Evolutionary conservation across 1,139 yeast species (phyloP).

Genomic region (Dujonia santamariae): DNA sequence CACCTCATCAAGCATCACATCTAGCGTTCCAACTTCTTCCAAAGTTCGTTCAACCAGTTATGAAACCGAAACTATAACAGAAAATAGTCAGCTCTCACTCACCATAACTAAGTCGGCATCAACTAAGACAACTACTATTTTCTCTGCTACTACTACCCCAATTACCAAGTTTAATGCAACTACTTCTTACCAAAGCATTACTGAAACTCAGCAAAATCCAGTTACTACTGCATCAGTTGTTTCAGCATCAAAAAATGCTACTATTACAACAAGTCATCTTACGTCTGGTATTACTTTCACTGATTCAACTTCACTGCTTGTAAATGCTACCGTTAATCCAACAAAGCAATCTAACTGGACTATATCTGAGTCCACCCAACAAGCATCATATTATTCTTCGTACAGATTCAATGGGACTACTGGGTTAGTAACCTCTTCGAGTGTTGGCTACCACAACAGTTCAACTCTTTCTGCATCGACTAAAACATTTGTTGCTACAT

Average conservation of each 20-base stretch:
- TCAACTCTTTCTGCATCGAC: neutral
- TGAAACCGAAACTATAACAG: conserved; percentile 16
- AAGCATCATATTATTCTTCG: no score
- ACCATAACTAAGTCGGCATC: conserved; percentile 17
- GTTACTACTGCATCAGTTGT: conserved; percentile 22
- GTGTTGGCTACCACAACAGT: neutral
- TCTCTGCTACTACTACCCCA: conserved; percentile 22
- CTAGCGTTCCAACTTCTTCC: conserved; percentile 1
- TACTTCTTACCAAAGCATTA: conserved; percentile 17
- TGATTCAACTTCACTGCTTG: neutral
- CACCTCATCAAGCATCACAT: conserved; percentile 4
- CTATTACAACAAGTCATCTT: conserved; percentile 9
- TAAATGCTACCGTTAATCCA: neutral
- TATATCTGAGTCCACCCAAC: neutral
- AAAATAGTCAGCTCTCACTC: conserved; percentile 9
- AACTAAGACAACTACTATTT: conserved; percentile 27
- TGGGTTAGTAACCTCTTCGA: neutral
- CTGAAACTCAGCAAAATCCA: conserved; percentile 25
- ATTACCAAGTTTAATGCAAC: conserved; percentile 17
- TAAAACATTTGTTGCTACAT: neutral
- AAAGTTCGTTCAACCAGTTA: conserved; percentile 8
- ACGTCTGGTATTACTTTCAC: conserved; percentile 4
- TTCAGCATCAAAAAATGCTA: conserved; percentile 11
- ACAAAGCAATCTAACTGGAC: neutral
- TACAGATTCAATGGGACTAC: no score